Evolutionary conservation across 768 basidiomycete genomes (phyloP), one percentile per base, ranked within the genome.

Genomic region (Leccinum pellstonianum): DNA sequence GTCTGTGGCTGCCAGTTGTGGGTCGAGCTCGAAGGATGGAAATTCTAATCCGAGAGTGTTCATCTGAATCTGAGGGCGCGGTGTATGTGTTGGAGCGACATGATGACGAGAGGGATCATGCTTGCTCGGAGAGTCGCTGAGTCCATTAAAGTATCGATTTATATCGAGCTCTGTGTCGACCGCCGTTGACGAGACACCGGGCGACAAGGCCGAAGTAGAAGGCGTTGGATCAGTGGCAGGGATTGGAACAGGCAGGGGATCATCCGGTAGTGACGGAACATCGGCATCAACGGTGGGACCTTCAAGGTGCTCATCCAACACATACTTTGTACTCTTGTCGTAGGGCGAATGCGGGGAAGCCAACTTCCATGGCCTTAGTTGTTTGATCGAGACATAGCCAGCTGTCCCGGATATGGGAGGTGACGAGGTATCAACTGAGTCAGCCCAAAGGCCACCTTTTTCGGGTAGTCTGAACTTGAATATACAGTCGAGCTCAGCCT

Each of bases 101-200:
- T 51, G 54, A 29, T 53, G 58, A 54, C 53, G 50, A 41, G 59
- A 38, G 53, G 49, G 21, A 25, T 10, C 21, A 11, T 47, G 37
- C 21, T 64, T 72, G 35, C 52, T 49, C 17, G 64, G 71, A 23
- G 72, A 66, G 47, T 66, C 66, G 15, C 57, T 38, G 12, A 73
- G 35, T 25, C 67, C 73, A 37, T 72, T 68, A 23, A 73, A 62
- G 41, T 66, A 73, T 48, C 59, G 63, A 29, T 71, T 51, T 65
- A 73, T 72, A 27, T 72, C 71, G 8, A 53, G 56, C 19, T 62
- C 66, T 29, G 43, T n/a, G 25, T 66, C 70, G 7, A 61, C 55
- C n/a, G 19, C 52, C 29, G 59, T 17, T 9, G 47, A 54, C n/a
- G 57, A 31, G 6, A 19, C 3, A 6, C 41, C 50, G 17, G 52